Evolutionary conservation across 2,329 filamentous ascomycete species (phyloP).

Genomic region (Basipetospora sp.): DNA sequence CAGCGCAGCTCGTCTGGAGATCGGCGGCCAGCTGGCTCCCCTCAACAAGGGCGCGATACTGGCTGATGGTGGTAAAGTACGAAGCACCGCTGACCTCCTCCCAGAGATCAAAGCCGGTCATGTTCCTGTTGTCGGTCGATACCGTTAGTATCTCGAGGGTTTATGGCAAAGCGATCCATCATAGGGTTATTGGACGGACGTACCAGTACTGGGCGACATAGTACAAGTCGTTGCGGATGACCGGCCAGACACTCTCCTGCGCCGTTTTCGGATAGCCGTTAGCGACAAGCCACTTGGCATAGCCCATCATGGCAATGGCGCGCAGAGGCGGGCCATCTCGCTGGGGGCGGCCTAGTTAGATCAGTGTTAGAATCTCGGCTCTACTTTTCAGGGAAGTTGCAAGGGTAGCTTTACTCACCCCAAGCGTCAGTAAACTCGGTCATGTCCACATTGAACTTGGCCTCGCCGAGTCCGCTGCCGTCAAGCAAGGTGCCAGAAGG

Average conservation of each 20-base stretch:
- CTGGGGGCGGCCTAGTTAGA: slow-evolving; percentile 49
- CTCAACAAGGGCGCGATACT: slow-evolving; percentile 55
- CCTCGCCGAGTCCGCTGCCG: slow-evolving; percentile 48
- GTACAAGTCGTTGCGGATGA: slow-evolving; percentile 59
- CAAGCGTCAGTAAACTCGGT: slow-evolving; percentile 51
- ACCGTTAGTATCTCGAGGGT: slow-evolving; percentile 6
- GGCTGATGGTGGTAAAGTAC: slow-evolving; percentile 61
- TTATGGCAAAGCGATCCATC: too few relatives aligned
- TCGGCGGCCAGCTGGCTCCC: slow-evolving; percentile 50
- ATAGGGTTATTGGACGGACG: too few relatives aligned
- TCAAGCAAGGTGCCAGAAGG: slow-evolving; percentile 46
- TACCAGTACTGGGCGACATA: slow-evolving; percentile 62
- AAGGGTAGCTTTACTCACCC: too few relatives aligned
- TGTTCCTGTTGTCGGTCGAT: slow-evolving; percentile 29
- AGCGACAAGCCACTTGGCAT: slow-evolving; percentile 55
- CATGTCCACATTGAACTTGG: slow-evolving; percentile 56
- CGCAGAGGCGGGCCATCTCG: slow-evolving; percentile 65
- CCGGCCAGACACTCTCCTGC: slow-evolving; percentile 49
- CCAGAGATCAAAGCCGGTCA: slow-evolving; percentile 63
- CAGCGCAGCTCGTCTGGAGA: slow-evolving; percentile 44
- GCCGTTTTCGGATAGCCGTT: slow-evolving; percentile 49
- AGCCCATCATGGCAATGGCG: slow-evolving; percentile 57
- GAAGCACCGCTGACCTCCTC: slow-evolving; percentile 64
- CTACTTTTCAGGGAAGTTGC: too few relatives aligned
- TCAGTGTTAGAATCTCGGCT: slow-evolving; percentile 6